These are phyloP conservation scores for Suaeda aralocaspica DNA, from an alignment of 148 eudicot species.

Conservation along the genomic window DNA sequence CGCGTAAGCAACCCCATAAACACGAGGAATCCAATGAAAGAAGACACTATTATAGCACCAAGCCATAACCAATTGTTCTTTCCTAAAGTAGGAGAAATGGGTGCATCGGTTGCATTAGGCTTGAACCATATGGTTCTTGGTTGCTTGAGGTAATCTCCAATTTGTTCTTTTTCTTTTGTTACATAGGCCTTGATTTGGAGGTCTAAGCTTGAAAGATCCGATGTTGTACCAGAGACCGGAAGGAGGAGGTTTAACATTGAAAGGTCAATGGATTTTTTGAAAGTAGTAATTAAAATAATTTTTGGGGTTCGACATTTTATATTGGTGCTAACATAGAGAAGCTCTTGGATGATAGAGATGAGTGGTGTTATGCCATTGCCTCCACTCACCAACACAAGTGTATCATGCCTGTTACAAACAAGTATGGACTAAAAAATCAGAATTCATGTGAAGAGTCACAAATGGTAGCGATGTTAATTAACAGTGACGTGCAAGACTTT, in stretches of 20 bases:
- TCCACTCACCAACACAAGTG: conserved; percentile 81
- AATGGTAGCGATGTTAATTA: no score
- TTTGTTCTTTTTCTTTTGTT: conserved; percentile 51
- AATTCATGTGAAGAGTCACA: no score
- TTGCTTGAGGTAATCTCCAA: conserved; percentile 23
- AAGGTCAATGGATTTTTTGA: conserved; percentile 60
- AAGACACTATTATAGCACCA: conserved; percentile 55
- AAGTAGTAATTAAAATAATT: conserved; percentile 48
- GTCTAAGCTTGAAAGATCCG: conserved; percentile 39
- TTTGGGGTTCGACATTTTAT: conserved; percentile 49
- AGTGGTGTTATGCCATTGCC: conserved; percentile 95
- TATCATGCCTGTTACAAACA: conserved; percentile 55
- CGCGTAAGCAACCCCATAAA: conserved; percentile 53
- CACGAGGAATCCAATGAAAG: conserved; percentile 63
- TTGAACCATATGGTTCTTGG: conserved; percentile 49
- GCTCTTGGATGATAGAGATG: conserved; percentile 70
- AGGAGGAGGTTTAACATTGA: conserved; percentile 68
- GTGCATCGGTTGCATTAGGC: conserved; percentile 46
- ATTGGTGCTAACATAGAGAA: conserved; percentile 40
- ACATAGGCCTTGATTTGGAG: conserved; percentile 74
- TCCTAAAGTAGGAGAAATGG: conserved; percentile 65
- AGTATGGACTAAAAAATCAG: no score
- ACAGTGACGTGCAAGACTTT: no score
- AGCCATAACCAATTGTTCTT: conserved; percentile 78
- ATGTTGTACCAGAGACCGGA: conserved; percentile 39